Percentiles rank a stretch among this genome's conserved stretches.
These are phyloP conservation scores for Leishmania martiniquensis DNA, from an alignment of 208 protist species.

Conservation along the genomic window DNA sequence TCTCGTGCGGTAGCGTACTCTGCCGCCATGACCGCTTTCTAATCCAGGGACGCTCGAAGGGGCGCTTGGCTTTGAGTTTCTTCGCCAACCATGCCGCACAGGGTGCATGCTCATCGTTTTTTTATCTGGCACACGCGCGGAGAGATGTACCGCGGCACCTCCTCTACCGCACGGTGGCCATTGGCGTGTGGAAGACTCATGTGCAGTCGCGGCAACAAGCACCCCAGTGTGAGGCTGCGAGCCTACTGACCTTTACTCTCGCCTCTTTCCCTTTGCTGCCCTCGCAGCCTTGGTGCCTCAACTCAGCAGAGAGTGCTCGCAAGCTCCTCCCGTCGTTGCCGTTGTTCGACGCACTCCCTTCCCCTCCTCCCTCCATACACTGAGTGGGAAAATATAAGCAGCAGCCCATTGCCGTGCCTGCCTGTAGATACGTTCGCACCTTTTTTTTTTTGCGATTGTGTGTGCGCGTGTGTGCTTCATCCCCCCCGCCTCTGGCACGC, in stretches of 20 bases:
- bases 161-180: not conserved
- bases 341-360: not conserved
- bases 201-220: too few relatives aligned
- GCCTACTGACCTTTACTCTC: not conserved
- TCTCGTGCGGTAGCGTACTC: not conserved
- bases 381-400: not conserved
- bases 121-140: not conserved
- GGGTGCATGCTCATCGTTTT: not conserved
- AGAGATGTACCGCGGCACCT: not conserved
- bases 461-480: too few relatives aligned
- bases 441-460: not conserved
- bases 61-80: not conserved
- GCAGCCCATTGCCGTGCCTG: not conserved
- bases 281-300: not conserved
- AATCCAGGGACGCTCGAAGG: not conserved
- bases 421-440: not conserved
- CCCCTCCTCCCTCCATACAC: not conserved
- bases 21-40: constrained; percentile 1
- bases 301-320: not conserved
- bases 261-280: not conserved
- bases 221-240: not conserved
- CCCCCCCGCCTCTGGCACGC: not conserved
- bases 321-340: not conserved
- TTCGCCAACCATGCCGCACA: not conserved
- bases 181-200: not conserved